Evolutionary conservation across 1,139 yeast species (phyloP).

Genomic region (Yamadazyma oceani): DNA sequence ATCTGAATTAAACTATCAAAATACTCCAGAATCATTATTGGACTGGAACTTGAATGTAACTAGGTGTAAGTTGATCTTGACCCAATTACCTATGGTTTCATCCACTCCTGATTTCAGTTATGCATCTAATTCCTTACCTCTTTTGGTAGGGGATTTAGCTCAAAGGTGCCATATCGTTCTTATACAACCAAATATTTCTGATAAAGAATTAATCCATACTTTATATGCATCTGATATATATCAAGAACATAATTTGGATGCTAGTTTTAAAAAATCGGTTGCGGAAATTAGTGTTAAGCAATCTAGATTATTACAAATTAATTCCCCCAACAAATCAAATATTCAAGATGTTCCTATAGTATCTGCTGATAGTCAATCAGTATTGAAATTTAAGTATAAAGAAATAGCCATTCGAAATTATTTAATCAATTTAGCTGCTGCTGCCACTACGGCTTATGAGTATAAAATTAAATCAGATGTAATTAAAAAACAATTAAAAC

Average conservation of each 20-base stretch:
- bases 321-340: slow-evolving; percentile 24
- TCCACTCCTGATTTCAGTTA: slow-evolving; percentile 39
- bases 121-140: slow-evolving; percentile 36
- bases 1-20: slow-evolving; percentile 40
- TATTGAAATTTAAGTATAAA: slow-evolving; percentile 39
- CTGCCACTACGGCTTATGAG: slow-evolving; percentile 55
- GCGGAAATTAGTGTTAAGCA: slow-evolving; percentile 54
- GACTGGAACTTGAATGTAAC: slow-evolving; percentile 52
- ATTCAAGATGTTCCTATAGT: slow-evolving; percentile 24
- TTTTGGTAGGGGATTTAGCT: slow-evolving; percentile 47
- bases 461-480: slow-evolving; percentile 41
- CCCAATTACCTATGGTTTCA: slow-evolving; percentile 40
- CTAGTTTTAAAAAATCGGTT: slow-evolving; percentile 45
- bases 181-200: slow-evolving; percentile 43
- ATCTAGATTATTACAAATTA: slow-evolving; percentile 45
- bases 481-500: slow-evolving; percentile 28
- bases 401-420: slow-evolving; percentile 52
- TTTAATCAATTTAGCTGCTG: slow-evolving; percentile 52
- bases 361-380: slow-evolving; percentile 27
- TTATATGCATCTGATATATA: slow-evolving; percentile 45
- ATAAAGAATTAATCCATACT: slow-evolving; percentile 44
- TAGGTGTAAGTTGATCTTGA: slow-evolving; percentile 42
- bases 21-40: slow-evolving; percentile 40
- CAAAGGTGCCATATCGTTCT: slow-evolving; percentile 40
- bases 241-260: slow-evolving; percentile 49